These are phyloP conservation scores for Capillidium heterosporum DNA, from an alignment of 371 early-diverging fungal species.

Conservation along the genomic window DNA sequence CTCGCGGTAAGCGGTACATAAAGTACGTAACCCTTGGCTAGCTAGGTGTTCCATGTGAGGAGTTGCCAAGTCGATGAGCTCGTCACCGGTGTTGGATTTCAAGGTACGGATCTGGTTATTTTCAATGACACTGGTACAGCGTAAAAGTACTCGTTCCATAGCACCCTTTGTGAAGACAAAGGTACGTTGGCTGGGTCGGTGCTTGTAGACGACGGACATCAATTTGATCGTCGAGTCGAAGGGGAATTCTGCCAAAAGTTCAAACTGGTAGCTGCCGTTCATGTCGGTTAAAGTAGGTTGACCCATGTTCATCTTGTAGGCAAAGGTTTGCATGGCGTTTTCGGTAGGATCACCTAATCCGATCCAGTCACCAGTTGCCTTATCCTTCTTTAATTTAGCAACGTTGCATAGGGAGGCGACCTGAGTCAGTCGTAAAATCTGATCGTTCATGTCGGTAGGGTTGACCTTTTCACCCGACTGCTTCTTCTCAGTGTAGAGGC, in stretches of 20 bases:
- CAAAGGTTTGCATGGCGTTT: constrained; percentile 54
- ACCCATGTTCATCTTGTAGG: constrained; percentile 36
- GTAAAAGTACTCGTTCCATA: constrained; percentile 45
- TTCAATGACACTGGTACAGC: constrained; percentile 29
- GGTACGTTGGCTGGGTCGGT: constrained; percentile 17
- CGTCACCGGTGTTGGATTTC: constrained; percentile 13
- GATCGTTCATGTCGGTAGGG: constrained; percentile 20
- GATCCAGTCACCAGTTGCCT: constrained; percentile 34
- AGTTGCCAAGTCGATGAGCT: background rate
- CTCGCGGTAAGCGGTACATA: constrained; percentile 39
- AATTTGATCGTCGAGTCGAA: constrained; percentile 77
- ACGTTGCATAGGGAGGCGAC: constrained; percentile 54
- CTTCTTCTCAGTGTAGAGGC: background rate
- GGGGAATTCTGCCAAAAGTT: constrained; percentile 28
- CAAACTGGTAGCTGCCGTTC: constrained; percentile 21
- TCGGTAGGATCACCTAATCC: constrained; percentile 78
- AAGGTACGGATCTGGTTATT: constrained; percentile 17
- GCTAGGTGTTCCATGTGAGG: constrained; percentile 5
- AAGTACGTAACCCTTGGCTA: constrained; percentile 19
- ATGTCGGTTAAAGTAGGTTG: constrained; percentile 23
- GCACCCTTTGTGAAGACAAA: constrained; percentile 36
- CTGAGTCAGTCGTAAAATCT: constrained; percentile 6
- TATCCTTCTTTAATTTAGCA: constrained; percentile 39
- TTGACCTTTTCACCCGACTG: constrained; percentile 29
- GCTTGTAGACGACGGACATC: constrained; percentile 67